These are phyloP conservation scores for Pezicula neosporulosa DNA, from an alignment of 2,329 filamentous ascomycete genomes.

Conservation along the genomic window DNA sequence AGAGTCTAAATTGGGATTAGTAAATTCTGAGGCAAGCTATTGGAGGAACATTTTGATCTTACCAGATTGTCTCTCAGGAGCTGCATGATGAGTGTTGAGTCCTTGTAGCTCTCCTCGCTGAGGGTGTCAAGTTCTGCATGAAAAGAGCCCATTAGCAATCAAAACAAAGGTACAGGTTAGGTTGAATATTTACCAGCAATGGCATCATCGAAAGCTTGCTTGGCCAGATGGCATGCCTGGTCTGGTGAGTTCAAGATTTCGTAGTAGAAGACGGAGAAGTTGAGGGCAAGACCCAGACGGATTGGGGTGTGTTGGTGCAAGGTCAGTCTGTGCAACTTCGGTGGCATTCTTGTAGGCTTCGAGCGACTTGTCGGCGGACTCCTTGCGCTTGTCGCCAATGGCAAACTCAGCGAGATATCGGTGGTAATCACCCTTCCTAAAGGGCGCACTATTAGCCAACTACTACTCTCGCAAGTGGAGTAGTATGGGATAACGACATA, in stretches of 20 bases:
- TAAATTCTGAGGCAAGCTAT: neutral
- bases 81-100: constrained; percentile 99
- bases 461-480: constrained; percentile 6
- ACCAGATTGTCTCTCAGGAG: constrained; percentile 90
- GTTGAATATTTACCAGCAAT: constrained; percentile 65
- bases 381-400: constrained; percentile 88
- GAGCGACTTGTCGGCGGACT: constrained; percentile 79
- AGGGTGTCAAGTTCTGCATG: constrained; percentile 79
- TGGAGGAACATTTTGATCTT: constrained; percentile 3
- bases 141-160: constrained; percentile 4
- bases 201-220: constrained; percentile 98
- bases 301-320: constrained; percentile 98
- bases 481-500: constrained; percentile 45
- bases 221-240: constrained; percentile 95
- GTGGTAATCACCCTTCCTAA: constrained; percentile 96
- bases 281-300: constrained; percentile 93
- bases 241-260: constrained; percentile 98
- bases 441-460: constrained; percentile 14
- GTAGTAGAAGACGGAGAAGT: constrained; percentile 99
- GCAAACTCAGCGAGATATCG: constrained; percentile 93
- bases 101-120: constrained; percentile 96
- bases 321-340: constrained; percentile 96
- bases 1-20: constrained; percentile 65
- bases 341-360: constrained; percentile 99
- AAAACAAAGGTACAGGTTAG: neutral